Percentiles rank a stretch among this genome's conserved stretches.
Evolutionary conservation across 768 basidiomycete species (phyloP).

Genomic region (Tulasnella sp.): DNA sequence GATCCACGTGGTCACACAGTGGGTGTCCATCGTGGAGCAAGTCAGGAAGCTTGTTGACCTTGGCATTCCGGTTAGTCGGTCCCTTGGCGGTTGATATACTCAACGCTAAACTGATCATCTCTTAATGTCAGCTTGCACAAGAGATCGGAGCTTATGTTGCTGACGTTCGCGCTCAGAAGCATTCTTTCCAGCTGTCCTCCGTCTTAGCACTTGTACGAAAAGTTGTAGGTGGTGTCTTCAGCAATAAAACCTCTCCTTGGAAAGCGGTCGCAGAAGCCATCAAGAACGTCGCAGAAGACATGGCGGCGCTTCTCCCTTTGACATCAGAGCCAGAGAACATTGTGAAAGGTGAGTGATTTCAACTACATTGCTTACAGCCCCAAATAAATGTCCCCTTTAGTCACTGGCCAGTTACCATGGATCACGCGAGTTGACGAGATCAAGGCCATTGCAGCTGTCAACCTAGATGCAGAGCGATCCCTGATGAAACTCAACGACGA

Average conservation of each 20-base stretch:
- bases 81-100: not conserved
- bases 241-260: slow-evolving; percentile 64
- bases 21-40: slow-evolving; percentile 57
- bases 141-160: slow-evolving; percentile 75
- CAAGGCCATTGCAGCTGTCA: slow-evolving; percentile 70
- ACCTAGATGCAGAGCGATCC: slow-evolving; percentile 86
- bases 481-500: slow-evolving; percentile 80
- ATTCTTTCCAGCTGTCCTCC: slow-evolving; percentile 60
- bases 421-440: slow-evolving; percentile 68
- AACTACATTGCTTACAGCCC: not conserved
- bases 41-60: slow-evolving; percentile 81
- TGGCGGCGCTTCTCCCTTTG: slow-evolving; percentile 54
- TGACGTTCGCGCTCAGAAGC: slow-evolving; percentile 67
- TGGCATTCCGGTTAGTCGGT: slow-evolving; percentile 61
- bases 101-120: not conserved
- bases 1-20: slow-evolving; percentile 55
- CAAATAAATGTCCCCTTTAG: slow-evolving; percentile 28
- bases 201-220: slow-evolving; percentile 64
- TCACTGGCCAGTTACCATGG: slow-evolving; percentile 76
- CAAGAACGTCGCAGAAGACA: slow-evolving; percentile 56
- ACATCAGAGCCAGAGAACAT: slow-evolving; percentile 68
- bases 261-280: slow-evolving; percentile 63
- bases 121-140: slow-evolving; percentile 63
- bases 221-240: slow-evolving; percentile 54
- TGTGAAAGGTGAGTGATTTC: slow-evolving; percentile 50